Conservation (phyloP, 495 filamentous ascomycete genomes). For the Hypoxylon rickii region DNA sequence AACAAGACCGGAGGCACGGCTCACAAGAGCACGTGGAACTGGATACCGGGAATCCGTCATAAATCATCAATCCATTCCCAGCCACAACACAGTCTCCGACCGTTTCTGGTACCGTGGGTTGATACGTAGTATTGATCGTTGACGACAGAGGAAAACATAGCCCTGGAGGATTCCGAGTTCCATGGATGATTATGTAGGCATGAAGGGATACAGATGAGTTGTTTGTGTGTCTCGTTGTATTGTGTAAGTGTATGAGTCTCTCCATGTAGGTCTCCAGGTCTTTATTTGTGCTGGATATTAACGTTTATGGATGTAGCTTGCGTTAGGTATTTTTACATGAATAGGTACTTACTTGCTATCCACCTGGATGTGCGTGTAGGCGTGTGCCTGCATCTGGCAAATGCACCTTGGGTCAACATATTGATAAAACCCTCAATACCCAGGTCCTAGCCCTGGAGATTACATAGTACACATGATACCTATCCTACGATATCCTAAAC, state of each 20-base stretch:
- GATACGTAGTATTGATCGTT: too few relatives aligned
- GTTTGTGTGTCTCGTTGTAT: constrained; percentile 23
- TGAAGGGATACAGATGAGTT: constrained; percentile 26
- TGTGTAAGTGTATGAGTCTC: constrained; percentile 5
- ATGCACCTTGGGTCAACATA: not conserved
- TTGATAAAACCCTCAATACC: not conserved
- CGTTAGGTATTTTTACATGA: not conserved
- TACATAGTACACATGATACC: too few relatives aligned
- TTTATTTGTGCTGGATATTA: too few relatives aligned
- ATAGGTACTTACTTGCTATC: not conserved
- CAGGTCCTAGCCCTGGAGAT: too few relatives aligned
- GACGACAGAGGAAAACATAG: too few relatives aligned
- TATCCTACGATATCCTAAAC: not conserved
- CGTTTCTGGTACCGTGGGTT: too few relatives aligned
- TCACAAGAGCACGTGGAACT: not conserved
- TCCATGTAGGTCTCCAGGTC: too few relatives aligned
- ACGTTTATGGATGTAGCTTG: too few relatives aligned
- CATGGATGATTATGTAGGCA: not conserved
- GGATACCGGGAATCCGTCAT: too few relatives aligned
- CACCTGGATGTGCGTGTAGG: not conserved
- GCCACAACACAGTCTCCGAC: too few relatives aligned
- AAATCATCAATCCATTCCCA: too few relatives aligned
- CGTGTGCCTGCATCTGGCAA: not conserved
- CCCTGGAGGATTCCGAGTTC: too few relatives aligned
- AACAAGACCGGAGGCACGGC: not conserved